Percentiles rank a stretch among this genome's conserved stretches.
Conservation (phyloP, 2,329 filamentous ascomycete genomes). For the Calonectria henricotiae region DNA sequence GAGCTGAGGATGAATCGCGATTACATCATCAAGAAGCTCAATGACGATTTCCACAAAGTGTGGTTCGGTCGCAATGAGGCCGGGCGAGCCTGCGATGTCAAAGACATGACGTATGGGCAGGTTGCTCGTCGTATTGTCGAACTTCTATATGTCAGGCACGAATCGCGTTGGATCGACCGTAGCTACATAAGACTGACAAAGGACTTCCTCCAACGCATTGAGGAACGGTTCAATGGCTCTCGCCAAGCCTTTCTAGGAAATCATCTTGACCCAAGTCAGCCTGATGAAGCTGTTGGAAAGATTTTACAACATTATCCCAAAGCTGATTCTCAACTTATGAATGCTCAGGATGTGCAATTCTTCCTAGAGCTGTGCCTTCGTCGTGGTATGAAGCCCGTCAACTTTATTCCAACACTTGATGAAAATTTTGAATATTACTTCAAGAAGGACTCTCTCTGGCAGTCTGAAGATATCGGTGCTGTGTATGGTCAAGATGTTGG, state of each 20-base stretch:
- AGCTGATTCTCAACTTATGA: neutral
- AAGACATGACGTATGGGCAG: neutral
- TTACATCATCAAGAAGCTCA: conserved; percentile 64
- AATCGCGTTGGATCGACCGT: neutral
- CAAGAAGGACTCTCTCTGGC: conserved; percentile 4
- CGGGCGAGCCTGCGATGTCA: neutral
- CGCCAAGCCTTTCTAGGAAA: neutral
- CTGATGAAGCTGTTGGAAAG: neutral
- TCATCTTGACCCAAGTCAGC: neutral
- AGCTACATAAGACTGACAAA: neutral
- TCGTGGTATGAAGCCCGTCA: conserved; percentile 3
- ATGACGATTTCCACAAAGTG: conserved; percentile 66
- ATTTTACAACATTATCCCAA: neutral
- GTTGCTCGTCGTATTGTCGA: neutral
- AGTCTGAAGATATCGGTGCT: neutral
- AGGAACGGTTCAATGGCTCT: conserved; percentile 4
- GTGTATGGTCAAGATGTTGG: conserved; percentile 1
- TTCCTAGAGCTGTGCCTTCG: neutral
- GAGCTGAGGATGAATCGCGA: conserved; percentile 62
- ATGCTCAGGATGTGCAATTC: neutral
- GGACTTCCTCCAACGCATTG: neutral
- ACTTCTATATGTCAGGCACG: neutral
- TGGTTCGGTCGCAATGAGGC: conserved; percentile 61
- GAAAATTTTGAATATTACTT: neutral
- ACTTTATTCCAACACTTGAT: neutral